Evolutionary conservation across 345 rosid genomes (phyloP).

Genomic region (Anacardium occidentale): DNA sequence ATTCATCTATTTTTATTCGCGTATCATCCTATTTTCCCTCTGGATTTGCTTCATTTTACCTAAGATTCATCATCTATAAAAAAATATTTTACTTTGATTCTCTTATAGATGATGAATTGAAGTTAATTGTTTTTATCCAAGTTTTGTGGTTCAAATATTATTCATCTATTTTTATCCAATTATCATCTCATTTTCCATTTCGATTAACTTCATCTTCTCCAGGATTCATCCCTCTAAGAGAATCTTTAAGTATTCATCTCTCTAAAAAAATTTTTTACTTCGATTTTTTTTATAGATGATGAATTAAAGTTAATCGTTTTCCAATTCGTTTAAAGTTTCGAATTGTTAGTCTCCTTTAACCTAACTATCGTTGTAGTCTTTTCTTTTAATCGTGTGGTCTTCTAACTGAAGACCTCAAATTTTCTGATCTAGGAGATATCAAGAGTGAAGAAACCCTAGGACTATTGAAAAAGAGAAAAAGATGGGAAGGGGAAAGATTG

Average conservation of each 20-base stretch:
- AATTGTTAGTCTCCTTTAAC: background rate
- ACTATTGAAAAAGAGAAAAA: background rate
- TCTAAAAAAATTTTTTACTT: too few species aligned
- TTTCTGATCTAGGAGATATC: conserved; percentile 19
- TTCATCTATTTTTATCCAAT: too few species aligned
- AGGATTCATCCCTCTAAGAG: too few species aligned
- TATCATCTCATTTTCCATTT: too few species aligned
- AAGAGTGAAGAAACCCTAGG: background rate
- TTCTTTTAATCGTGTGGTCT: background rate
- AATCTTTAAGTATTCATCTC: too few species aligned
- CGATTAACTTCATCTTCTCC: too few species aligned
- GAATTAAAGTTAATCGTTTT: background rate
- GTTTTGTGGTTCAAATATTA: too few species aligned
- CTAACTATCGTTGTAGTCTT: background rate
- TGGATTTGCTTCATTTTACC: background rate
- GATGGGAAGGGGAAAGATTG: conserved; percentile 70
- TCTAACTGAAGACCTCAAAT: conserved; percentile 2
- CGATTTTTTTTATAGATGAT: too few species aligned
- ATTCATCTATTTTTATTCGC: background rate
- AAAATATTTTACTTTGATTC: too few species aligned
- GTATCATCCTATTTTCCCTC: background rate
- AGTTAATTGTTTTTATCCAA: background rate
- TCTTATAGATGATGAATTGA: too few species aligned
- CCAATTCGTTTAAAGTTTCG: background rate
- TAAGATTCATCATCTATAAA: background rate